Evolutionary conservation across 139 green algal species (phyloP).

Genomic region (Chlamydomonas incerta): DNA sequence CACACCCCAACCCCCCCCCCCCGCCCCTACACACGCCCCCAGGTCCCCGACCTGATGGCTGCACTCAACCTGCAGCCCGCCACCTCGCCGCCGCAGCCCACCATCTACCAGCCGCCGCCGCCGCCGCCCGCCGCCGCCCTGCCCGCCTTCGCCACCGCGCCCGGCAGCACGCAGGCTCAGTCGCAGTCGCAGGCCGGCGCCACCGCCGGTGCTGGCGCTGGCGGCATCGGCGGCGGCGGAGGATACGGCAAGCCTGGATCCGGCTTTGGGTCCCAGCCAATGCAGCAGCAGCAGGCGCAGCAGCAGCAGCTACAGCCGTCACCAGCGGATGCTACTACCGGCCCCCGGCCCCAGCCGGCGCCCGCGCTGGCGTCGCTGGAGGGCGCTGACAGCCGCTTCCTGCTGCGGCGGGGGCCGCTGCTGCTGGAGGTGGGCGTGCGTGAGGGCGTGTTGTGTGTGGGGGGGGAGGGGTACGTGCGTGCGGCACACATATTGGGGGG

Average conservation of each 20-base stretch:
- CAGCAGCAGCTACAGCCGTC: not conserved
- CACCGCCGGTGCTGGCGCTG: not conserved
- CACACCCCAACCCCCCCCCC: not conserved
- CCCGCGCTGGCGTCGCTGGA: not conserved
- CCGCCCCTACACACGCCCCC: not conserved
- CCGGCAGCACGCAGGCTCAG: not conserved
- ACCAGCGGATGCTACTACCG: too few species aligned
- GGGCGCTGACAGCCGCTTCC: conserved; percentile 48
- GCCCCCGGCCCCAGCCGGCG: too few species aligned
- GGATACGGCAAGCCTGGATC: too few species aligned
- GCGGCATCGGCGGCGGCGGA: too few species aligned
- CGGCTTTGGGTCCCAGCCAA: too few species aligned
- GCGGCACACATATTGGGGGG: too few species aligned
- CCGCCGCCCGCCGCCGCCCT: not conserved
- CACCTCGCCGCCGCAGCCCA: not conserved
- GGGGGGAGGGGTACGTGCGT: too few species aligned
- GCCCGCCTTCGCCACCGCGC: not conserved
- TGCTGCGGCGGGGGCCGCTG: conserved; percentile 50
- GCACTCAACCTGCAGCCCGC: conserved; percentile 18
- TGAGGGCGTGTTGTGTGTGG: not conserved
- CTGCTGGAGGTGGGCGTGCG: conserved; percentile 13
- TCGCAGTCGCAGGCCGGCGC: too few species aligned
- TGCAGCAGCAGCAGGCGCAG: not conserved
- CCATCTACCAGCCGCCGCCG: conserved; percentile 37
- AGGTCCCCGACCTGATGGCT: conserved; percentile 22